phyloP scores from a whole-genome alignment of 2,329 filamentous ascomycete species.

The Helotiales sp. region DNA sequence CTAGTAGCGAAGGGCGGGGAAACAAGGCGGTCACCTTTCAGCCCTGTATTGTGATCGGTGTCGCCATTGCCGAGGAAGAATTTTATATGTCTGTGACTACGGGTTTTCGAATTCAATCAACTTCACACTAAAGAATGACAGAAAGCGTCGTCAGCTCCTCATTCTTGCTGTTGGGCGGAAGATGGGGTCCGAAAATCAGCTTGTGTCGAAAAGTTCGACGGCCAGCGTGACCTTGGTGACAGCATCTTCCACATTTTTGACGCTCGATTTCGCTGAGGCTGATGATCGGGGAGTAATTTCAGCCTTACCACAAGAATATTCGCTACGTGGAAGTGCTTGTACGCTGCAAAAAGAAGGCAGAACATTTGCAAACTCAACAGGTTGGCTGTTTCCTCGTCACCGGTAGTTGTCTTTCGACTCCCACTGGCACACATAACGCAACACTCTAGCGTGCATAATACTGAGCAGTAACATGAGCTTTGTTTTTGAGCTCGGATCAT shows the following conservation, averaged over 20 bases:
- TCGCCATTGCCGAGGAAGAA: neutral
- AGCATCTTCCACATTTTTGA: neutral
- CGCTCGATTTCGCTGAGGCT: slow-evolving; percentile 10
- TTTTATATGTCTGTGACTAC: neutral
- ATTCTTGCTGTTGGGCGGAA: neutral
- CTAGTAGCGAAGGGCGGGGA: neutral
- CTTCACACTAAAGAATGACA: neutral
- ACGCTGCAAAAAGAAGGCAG: too few species aligned
- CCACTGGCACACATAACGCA: too few species aligned
- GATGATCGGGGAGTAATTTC: neutral
- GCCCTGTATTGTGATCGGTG: neutral
- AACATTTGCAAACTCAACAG: too few species aligned
- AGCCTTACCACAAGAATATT: too few species aligned
- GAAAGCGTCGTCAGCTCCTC: neutral
- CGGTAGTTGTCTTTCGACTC: too few species aligned
- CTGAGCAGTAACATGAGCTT: too few species aligned
- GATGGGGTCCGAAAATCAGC: neutral
- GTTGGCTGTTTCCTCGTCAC: too few species aligned
- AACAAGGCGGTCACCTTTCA: neutral
- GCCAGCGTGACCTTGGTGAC: slow-evolving; percentile 4
- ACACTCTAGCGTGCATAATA: too few species aligned
- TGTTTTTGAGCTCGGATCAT: too few species aligned
- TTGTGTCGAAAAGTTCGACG: neutral
- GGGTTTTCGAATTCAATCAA: neutral
- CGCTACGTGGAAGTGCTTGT: too few species aligned